These are phyloP conservation scores for Kalanchoe fedtschenkoi DNA, from an alignment of 164 flowering plant species.

Conservation along the genomic window DNA sequence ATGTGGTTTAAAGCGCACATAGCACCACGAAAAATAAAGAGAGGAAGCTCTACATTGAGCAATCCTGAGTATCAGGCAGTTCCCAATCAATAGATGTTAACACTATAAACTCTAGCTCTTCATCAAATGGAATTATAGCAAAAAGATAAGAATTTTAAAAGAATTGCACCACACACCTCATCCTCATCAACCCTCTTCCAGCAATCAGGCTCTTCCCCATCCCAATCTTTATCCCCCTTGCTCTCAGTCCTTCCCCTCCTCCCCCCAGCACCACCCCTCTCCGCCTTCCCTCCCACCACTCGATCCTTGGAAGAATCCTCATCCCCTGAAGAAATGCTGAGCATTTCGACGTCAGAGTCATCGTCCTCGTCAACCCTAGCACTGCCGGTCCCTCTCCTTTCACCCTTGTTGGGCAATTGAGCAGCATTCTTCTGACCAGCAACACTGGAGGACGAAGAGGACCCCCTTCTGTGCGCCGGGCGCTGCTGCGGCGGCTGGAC, in stretches of 20 bases:
- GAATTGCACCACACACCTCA: slow-evolving; percentile 38
- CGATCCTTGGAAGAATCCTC: slow-evolving; percentile 51
- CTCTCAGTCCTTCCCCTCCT: slow-evolving; percentile 30
- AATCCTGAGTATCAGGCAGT: no score
- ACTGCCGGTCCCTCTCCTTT: slow-evolving; percentile 9
- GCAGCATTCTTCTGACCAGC: not conserved
- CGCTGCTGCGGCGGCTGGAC: slow-evolving; percentile 54
- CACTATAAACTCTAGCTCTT: not conserved
- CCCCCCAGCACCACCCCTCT: slow-evolving; percentile 12
- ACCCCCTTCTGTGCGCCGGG: not conserved
- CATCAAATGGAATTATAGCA: not conserved
- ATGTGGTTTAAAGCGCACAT: no score
- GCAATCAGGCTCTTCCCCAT: slow-evolving; percentile 70
- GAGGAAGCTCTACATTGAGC: no score
- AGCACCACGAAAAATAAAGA: no score
- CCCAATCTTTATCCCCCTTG: slow-evolving; percentile 47
- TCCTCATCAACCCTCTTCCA: slow-evolving; percentile 92
- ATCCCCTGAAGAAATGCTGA: slow-evolving; percentile 95
- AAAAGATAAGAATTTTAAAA: not conserved
- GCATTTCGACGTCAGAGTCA: slow-evolving; percentile 95
- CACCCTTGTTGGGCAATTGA: slow-evolving; percentile 5
- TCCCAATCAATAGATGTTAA: not conserved
- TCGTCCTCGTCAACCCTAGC: slow-evolving; percentile 56
- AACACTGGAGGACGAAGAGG: slow-evolving; percentile 5
- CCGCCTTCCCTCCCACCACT: slow-evolving; percentile 6